phyloP scores from a whole-genome alignment of 2,329 filamentous ascomycete species.

The Fusarium neocosmosporiellum region DNA sequence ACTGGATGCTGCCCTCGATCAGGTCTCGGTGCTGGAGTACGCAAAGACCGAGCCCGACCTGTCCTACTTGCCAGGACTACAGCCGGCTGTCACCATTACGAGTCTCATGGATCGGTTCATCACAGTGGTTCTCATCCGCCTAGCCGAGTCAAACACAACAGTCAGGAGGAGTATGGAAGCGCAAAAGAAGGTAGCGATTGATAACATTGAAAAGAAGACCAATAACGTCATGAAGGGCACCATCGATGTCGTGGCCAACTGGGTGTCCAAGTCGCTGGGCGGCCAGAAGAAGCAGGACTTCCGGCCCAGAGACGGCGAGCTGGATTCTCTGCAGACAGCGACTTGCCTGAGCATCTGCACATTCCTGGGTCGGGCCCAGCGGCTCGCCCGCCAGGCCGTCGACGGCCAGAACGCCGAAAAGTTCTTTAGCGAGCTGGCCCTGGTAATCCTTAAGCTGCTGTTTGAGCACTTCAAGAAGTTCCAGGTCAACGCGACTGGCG shows the following conservation, averaged over 20 bases:
- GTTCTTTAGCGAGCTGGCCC: conserved; percentile 85
- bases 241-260: conserved; percentile 77
- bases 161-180: conserved; percentile 92
- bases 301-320: conserved; percentile 82
- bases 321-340: conserved; percentile 84
- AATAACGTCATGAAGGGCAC: conserved; percentile 68
- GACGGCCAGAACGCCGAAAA: conserved; percentile 86
- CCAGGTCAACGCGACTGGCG: conserved; percentile 90
- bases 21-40: conserved; percentile 80
- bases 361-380: conserved; percentile 79
- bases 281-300: conserved; percentile 91
- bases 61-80: conserved; percentile 81
- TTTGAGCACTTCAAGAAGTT: conserved; percentile 97
- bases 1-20: conserved; percentile 77
- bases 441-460: conserved; percentile 80
- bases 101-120: conserved; percentile 95
- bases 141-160: conserved; percentile 90
- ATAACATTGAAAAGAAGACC: conserved; percentile 87
- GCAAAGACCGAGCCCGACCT: conserved; percentile 89
- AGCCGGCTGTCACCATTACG: conserved; percentile 86
- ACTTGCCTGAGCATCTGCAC: conserved; percentile 85
- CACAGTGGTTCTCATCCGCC: conserved; percentile 86
- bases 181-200: conserved; percentile 77
- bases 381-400: conserved; percentile 73
- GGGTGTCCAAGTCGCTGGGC: conserved; percentile 77